Base-by-base conservation (phyloP, 2,329 filamentous ascomycete species). In the Fusarium sp. region DNA sequence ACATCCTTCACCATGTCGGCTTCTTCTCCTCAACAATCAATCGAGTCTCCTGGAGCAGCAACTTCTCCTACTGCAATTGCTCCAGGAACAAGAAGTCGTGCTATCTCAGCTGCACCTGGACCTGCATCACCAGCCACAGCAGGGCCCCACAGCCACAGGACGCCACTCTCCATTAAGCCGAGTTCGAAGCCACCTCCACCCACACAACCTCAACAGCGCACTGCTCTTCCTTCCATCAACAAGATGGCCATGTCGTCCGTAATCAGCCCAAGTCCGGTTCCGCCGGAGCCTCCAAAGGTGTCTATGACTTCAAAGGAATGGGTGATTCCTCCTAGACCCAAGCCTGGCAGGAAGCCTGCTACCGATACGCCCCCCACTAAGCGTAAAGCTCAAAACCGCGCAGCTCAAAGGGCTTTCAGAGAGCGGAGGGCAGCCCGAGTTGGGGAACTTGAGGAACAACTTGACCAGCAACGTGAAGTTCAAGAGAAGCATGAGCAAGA, bases 311-410 rank as follows among this genome's bases (percentile, higher is more conserved):
- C 88, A 74, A 94, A 90, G 79, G 91, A 95, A 88, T 96, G 93
- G 93, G 86, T 95, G 25, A 90, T 96, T 45, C 93, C 93, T 25
- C 93, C 93, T 28, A 87, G 93, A 65, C 93, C 93, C 48, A 95
- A 94, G 84, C 95, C 96, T 23, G 95, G 95, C 50, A 90, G 95
- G 73, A 98, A 98, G 85, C 94, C 95, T 5, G 93, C 93, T 48
- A 97, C 93, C 37, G 94, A 98, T 77, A 97, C 94, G 54, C 94
- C 94, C 16, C 92, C 93, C 3, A 97, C 94, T 44, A 97, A 97
- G 83, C 89, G 96, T 71, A 97, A 98, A 84, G 92, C 93, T 2
- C 96, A 98, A 82, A 98, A 98, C 79, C 88, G 96, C 64, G 92
- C 93, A 48, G 95, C 95, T 5, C 95, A 98, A 82, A 86, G 95